Percentiles rank a stretch among this genome's conserved stretches.
These are phyloP conservation scores for Peronospora farinosa DNA, from an alignment of 352 stramenopile genomes.

Conservation along the genomic window DNA sequence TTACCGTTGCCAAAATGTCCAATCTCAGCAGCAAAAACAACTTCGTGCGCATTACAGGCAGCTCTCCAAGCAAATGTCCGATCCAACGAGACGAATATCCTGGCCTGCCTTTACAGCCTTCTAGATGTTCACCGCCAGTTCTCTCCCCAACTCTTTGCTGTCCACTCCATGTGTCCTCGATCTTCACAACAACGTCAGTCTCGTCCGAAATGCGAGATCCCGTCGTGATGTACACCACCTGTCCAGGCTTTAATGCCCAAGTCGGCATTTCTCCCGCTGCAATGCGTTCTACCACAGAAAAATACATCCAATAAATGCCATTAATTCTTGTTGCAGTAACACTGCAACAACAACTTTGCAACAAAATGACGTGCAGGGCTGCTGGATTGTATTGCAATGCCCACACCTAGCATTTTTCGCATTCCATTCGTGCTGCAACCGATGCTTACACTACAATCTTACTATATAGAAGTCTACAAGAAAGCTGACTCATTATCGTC, in stretches of 20 bases:
- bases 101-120: slow-evolving; percentile 46
- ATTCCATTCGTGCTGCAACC: slow-evolving; percentile 22
- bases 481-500: slow-evolving; percentile 5
- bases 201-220: slow-evolving; percentile 86
- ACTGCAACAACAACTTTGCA: not conserved
- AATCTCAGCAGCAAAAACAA: slow-evolving; percentile 84
- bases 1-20: slow-evolving; percentile 87
- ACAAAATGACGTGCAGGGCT: slow-evolving; percentile 18
- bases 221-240: slow-evolving; percentile 93
- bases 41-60: slow-evolving; percentile 73
- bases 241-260: slow-evolving; percentile 32
- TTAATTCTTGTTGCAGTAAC: not conserved
- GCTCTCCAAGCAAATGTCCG: slow-evolving; percentile 79
- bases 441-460: slow-evolving; percentile 14
- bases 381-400: slow-evolving; percentile 21
- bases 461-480: slow-evolving; percentile 4
- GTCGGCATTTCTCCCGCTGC: slow-evolving; percentile 50
- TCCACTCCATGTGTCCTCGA: slow-evolving; percentile 87
- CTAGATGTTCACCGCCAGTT: slow-evolving; percentile 60
- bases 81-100: slow-evolving; percentile 87
- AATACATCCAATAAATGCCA: slow-evolving; percentile 28
- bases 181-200: slow-evolving; percentile 91
- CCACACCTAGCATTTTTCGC: slow-evolving; percentile 9
- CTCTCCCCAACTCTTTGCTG: slow-evolving; percentile 18
- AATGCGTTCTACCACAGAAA: slow-evolving; percentile 61